These are phyloP conservation scores for Myriosclerotinia scirpicola DNA, from an alignment of 2,329 filamentous ascomycete species.

Conservation along the genomic window DNA sequence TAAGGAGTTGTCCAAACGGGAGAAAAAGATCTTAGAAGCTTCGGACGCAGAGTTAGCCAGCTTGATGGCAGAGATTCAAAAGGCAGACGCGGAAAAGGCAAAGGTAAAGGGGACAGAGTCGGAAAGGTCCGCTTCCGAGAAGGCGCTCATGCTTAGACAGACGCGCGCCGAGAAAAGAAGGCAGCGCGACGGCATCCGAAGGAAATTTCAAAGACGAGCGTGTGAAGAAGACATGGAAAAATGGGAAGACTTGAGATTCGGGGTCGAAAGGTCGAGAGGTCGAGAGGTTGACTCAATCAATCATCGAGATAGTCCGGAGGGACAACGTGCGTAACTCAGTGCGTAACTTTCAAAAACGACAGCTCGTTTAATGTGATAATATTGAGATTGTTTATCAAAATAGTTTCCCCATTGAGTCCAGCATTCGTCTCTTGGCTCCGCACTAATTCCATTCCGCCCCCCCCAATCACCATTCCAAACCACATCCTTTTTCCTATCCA, in stretches of 20 bases:
- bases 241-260: constrained; percentile 12
- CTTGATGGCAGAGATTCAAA: not conserved
- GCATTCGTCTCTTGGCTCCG: not conserved
- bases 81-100: not conserved
- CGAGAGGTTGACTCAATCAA: no score
- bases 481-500: constrained; percentile 60
- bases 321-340: no score
- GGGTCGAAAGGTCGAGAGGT: not conserved
- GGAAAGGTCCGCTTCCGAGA: not conserved
- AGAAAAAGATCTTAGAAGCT: not conserved
- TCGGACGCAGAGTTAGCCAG: not conserved
- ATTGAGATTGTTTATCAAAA: not conserved
- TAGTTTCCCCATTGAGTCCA: not conserved
- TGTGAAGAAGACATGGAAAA: constrained; percentile 16
- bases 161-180: not conserved
- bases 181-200: not conserved
- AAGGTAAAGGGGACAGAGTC: not conserved
- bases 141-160: not conserved
- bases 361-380: not conserved
- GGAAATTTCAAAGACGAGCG: not conserved
- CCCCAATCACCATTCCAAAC: constrained; percentile 51
- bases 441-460: not conserved
- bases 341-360: not conserved
- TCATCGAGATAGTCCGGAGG: no score
- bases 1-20: not conserved